Evolutionary conservation across 495 filamentous ascomycete species (phyloP), one percentile per base, ranked within the genome.

Genomic region (Xanthoparmelia taractica): DNA sequence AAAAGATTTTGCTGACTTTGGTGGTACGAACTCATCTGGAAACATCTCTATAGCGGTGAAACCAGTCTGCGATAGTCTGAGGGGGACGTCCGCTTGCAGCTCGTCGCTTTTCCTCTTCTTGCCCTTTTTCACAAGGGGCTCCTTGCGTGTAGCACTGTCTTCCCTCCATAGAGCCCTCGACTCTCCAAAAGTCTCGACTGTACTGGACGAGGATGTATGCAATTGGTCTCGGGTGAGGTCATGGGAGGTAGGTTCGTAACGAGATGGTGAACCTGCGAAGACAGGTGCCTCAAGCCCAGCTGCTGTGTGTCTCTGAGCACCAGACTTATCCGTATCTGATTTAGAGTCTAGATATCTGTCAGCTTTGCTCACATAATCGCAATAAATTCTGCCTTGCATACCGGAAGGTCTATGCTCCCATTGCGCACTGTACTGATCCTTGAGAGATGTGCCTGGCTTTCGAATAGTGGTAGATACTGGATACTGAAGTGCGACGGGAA

Each of bases 51-150:
- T 73, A n/a, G 71, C 64, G 8, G 62, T 66, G 41, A 73, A 75
- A n/a, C 62, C 45, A 41, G 54, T 64, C 57, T 71, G 69, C 23
- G 69, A 71, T 6, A 65, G 20, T 13, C 60, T 69, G 5, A 55
- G 59, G 13, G 55, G 59, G 5, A 57, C 59, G 29, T 66, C 60
- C 25, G 57, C 45, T 33, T 61, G 65, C 10, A 86, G 82, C 59
- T 89, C 85, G 45, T 87, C 82, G 65, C 88, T 91, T 68, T 90
- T 92, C 55, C 90, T 73, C 73, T 92, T 92, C 73, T 83, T 85
- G 15, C 81, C 78, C 63, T 80, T 80, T 68, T 77, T 84, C 6
- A 79, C 70, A 2, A 70, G 33, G 41, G 80, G 76, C 43, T 75
- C 72, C 59, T 70, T 73, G 54, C 80, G 73, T 23, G 69, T 71